phyloP scores from a whole-genome alignment of 108 stramenopile genomes.

The Cyclotella atomus region DNA sequence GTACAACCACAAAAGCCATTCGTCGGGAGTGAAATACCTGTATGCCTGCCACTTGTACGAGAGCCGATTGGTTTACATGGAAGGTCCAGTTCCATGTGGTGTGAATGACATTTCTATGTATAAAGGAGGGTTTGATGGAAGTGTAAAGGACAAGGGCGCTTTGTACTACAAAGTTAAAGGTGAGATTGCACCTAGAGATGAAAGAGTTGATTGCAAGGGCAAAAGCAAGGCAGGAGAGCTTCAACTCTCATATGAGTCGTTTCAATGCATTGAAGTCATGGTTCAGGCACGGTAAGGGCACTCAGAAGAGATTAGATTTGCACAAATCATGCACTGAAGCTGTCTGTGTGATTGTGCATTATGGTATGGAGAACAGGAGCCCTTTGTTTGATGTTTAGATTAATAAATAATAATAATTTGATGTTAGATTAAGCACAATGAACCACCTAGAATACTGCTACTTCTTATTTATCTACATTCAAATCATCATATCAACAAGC shows the following conservation, averaged over 20 bases:
- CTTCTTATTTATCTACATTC: not conserved
- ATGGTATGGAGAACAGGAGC: slow-evolving; percentile 38
- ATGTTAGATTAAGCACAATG: not conserved
- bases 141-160: not conserved
- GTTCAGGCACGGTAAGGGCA: slow-evolving; percentile 29
- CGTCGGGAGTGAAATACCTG: not conserved
- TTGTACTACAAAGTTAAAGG: slow-evolving; percentile 1
- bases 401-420: too few relatives aligned
- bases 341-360: slow-evolving; percentile 51
- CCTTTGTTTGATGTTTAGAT: slow-evolving; percentile 33
- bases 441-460: not conserved
- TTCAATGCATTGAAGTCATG: slow-evolving; percentile 27
- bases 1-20: slow-evolving; percentile 2
- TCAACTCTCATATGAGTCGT: slow-evolving; percentile 35
- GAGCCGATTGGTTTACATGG: slow-evolving; percentile 36
- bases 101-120: slow-evolving; percentile 39
- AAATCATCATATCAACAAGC: not conserved
- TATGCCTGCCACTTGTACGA: not conserved
- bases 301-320: slow-evolving; percentile 19
- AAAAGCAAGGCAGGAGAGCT: slow-evolving; percentile 43
- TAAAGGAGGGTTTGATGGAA: not conserved
- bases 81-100: slow-evolving; percentile 48
- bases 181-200: not conserved
- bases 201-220: slow-evolving; percentile 17
- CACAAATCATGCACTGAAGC: slow-evolving; percentile 45